Conservation (phyloP, 2,329 filamentous ascomycete genomes). For the Neurospora sp. region DNA sequence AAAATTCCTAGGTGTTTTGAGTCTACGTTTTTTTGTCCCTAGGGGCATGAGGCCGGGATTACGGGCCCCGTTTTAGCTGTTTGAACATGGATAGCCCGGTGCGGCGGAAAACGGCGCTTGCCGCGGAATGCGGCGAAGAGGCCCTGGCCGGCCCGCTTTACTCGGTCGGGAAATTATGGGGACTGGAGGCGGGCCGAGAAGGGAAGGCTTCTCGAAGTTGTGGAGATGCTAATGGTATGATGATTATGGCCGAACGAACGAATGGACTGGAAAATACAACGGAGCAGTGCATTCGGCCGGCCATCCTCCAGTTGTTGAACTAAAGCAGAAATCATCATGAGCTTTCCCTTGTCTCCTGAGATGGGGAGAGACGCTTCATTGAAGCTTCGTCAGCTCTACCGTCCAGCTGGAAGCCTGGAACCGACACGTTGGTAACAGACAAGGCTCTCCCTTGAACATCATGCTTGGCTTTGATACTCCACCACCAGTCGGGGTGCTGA, state of each 20-base stretch:
- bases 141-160: not conserved
- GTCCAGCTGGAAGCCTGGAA: not conserved
- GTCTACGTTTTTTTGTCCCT: too few species aligned
- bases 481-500: not conserved
- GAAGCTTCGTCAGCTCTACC: not conserved
- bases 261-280: not conserved
- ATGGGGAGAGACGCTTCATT: not conserved
- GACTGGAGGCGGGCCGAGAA: not conserved
- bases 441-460: not conserved
- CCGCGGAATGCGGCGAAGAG: not conserved
- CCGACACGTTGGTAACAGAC: not conserved
- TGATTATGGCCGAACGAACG: not conserved
- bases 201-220: not conserved
- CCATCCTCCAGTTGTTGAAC: not conserved
- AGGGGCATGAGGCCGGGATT: too few species aligned
- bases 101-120: not conserved
- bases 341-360: not conserved
- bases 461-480: not conserved
- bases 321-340: not conserved
- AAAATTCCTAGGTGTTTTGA: too few species aligned
- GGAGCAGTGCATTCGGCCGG: not conserved
- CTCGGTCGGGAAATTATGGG: too few species aligned
- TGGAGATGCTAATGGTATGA: not conserved
- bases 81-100: too few species aligned
- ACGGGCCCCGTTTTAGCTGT: too few species aligned